Percentiles rank a stretch among this genome's conserved stretches.
Conservation (phyloP, 805 yeast genomes). For the Candida tammaniensis region DNA sequence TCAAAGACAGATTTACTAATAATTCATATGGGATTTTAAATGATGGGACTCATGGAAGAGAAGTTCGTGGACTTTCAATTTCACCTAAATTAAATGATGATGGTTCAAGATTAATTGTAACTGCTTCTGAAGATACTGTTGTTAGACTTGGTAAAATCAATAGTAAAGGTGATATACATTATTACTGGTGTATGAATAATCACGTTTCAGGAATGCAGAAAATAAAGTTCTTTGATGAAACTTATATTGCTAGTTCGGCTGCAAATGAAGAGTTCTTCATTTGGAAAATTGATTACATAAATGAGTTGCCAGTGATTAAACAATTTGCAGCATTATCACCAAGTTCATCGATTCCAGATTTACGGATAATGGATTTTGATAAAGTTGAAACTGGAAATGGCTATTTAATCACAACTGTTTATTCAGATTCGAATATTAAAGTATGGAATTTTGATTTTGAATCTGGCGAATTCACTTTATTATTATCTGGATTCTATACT, state of each 20-base stretch:
- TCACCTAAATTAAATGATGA: constrained; percentile 29
- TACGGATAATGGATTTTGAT: constrained; percentile 86
- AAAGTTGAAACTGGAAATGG: constrained; percentile 43
- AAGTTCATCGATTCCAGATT: constrained; percentile 62
- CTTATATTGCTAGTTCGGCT: constrained; percentile 50
- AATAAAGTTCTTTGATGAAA: constrained; percentile 56
- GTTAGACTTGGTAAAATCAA: constrained; percentile 52
- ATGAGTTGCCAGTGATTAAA: constrained; percentile 43
- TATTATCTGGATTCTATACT: constrained; percentile 54
- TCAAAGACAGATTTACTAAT: constrained; percentile 18
- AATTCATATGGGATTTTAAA: constrained; percentile 27
- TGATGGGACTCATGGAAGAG: constrained; percentile 88
- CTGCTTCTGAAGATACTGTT: constrained; percentile 90
- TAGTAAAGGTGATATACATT: constrained; percentile 40
- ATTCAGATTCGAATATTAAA: constrained; percentile 79
- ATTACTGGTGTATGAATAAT: constrained; percentile 62
- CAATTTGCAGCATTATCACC: constrained; percentile 56
- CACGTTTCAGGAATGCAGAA: constrained; percentile 90
- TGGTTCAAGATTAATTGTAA: constrained; percentile 48
- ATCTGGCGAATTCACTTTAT: constrained; percentile 36
- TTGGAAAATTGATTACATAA: constrained; percentile 58
- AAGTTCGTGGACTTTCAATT: constrained; percentile 73
- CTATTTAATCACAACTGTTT: constrained; percentile 63
- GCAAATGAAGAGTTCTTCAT: constrained; percentile 86
- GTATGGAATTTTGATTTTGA: constrained; percentile 52